Percentiles rank a stretch among this genome's conserved stretches.
Evolutionary conservation across 108 stramenopile species (phyloP).

Genomic region (Thalassiosira profunda): DNA sequence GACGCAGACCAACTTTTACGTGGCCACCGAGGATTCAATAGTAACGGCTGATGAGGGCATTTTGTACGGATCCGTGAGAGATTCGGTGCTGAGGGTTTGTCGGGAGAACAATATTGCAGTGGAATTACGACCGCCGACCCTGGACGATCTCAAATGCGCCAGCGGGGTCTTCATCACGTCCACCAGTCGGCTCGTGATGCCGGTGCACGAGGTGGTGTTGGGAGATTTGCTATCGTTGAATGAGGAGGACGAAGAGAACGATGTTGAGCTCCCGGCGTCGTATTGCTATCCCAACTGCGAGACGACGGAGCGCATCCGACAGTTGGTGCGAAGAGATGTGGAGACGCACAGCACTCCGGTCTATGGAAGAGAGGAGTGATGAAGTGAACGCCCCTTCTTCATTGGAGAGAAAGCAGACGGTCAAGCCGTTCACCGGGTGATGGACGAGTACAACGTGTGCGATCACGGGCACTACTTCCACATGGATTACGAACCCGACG

Average conservation of each 20-base stretch:
- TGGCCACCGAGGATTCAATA: slow-evolving; percentile 11
- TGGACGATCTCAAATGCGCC: slow-evolving; percentile 29
- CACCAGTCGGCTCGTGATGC: slow-evolving; percentile 45
- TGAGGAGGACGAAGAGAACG: not conserved
- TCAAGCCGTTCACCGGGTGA: slow-evolving; percentile 72
- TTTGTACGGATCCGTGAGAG: slow-evolving; percentile 38
- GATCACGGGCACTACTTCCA: slow-evolving; percentile 86
- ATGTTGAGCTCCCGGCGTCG: not conserved
- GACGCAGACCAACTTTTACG: slow-evolving; percentile 47
- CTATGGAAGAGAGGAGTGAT: not conserved
- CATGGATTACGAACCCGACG: slow-evolving; percentile 76
- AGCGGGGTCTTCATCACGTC: slow-evolving; percentile 43
- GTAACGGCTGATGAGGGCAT: slow-evolving; percentile 45
- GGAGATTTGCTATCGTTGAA: slow-evolving; percentile 29
- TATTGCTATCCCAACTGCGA: slow-evolving; percentile 24
- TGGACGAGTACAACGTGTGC: slow-evolving; percentile 87
- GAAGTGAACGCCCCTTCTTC: too few species aligned
- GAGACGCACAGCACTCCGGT: slow-evolving; percentile 35
- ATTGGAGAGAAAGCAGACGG: slow-evolving; percentile 74
- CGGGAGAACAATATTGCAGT: slow-evolving; percentile 8
- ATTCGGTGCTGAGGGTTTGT: slow-evolving; percentile 37
- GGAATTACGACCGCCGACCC: slow-evolving; percentile 38
- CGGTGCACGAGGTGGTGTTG: slow-evolving; percentile 30
- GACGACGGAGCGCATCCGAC: slow-evolving; percentile 19
- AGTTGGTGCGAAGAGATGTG: slow-evolving; percentile 35